These are phyloP conservation scores for Sarcodon aspratus DNA, from an alignment of 768 basidiomycete species.

Conservation along the genomic window DNA sequence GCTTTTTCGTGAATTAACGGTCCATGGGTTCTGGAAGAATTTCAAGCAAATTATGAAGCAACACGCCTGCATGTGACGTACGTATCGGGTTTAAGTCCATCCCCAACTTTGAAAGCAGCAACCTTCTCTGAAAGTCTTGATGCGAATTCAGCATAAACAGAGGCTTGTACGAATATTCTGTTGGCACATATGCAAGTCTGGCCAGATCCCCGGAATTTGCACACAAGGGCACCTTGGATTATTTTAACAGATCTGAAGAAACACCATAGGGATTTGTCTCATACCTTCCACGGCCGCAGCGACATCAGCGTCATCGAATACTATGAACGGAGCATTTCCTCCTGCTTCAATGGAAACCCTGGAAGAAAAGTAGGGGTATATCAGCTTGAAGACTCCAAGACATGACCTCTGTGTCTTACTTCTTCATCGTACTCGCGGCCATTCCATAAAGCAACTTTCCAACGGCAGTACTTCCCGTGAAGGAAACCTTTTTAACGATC, in stretches of 20 bases:
- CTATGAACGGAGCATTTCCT: conserved; percentile 93
- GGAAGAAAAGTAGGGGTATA: background rate
- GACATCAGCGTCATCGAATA: conserved; percentile 93
- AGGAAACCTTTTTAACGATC: conserved; percentile 77
- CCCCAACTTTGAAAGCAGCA: conserved; percentile 76
- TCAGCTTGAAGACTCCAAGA: background rate
- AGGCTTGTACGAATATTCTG: conserved; percentile 85
- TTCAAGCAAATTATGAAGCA: background rate
- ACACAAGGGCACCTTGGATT: conserved; percentile 49
- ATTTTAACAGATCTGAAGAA: background rate
- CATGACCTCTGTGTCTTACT: conserved; percentile 30
- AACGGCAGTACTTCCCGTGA: conserved; percentile 81
- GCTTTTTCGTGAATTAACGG: conserved; percentile 87
- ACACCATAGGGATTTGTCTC: conserved; percentile 9
- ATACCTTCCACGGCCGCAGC: conserved; percentile 82
- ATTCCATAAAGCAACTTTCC: conserved; percentile 67
- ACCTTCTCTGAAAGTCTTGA: conserved; percentile 77
- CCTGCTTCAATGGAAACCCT: conserved; percentile 78
- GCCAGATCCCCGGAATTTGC: conserved; percentile 73
- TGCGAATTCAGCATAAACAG: conserved; percentile 88
- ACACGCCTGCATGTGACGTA: conserved; percentile 23
- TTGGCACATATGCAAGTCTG: conserved; percentile 89
- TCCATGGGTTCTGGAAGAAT: conserved; percentile 66
- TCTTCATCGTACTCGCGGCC: conserved; percentile 72
- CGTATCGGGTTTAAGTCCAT: conserved; percentile 73